Conservation (phyloP, 2,329 filamentous ascomycete genomes). For the Thielaviopsis ethacetica region DNA sequence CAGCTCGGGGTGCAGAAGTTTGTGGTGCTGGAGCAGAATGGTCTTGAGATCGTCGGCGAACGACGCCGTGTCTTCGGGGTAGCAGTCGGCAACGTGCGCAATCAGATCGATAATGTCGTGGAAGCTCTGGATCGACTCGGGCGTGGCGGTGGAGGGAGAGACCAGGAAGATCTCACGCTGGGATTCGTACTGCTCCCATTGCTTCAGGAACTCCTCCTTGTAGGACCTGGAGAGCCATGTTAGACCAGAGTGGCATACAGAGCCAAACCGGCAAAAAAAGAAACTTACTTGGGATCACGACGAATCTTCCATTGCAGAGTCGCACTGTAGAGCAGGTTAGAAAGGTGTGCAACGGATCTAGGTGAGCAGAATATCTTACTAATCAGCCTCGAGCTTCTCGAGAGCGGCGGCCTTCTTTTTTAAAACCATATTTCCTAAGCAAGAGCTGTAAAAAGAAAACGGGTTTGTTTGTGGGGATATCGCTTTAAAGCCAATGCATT, state of each 20-base stretch:
- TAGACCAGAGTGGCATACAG: constrained; percentile 8
- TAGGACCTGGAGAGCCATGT: constrained; percentile 46
- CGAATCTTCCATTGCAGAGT: constrained; percentile 86
- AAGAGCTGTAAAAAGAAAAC: background rate
- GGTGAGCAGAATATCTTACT: constrained; percentile 31
- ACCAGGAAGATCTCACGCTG: constrained; percentile 83
- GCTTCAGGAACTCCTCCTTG: constrained; percentile 70
- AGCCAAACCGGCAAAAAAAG: background rate
- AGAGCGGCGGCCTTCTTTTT: constrained; percentile 84
- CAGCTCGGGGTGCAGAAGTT: constrained; percentile 64
- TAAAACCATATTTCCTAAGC: constrained; percentile 35
- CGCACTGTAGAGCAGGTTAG: constrained; percentile 33
- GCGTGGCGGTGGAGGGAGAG: constrained; percentile 61
- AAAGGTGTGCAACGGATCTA: background rate
- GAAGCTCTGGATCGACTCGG: constrained; percentile 66
- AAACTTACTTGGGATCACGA: constrained; percentile 57
- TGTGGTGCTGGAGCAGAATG: constrained; percentile 69
- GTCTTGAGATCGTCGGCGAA: constrained; percentile 71
- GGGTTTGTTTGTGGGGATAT: background rate
- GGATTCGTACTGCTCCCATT: constrained; percentile 83
- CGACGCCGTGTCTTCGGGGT: constrained; percentile 58
- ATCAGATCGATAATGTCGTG: constrained; percentile 88
- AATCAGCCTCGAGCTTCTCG: constrained; percentile 86
- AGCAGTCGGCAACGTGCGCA: constrained; percentile 85
- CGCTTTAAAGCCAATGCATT: background rate